Evolutionary conservation across 179 eudicot species (phyloP).

Genomic region (Patellifolia procumbens): DNA sequence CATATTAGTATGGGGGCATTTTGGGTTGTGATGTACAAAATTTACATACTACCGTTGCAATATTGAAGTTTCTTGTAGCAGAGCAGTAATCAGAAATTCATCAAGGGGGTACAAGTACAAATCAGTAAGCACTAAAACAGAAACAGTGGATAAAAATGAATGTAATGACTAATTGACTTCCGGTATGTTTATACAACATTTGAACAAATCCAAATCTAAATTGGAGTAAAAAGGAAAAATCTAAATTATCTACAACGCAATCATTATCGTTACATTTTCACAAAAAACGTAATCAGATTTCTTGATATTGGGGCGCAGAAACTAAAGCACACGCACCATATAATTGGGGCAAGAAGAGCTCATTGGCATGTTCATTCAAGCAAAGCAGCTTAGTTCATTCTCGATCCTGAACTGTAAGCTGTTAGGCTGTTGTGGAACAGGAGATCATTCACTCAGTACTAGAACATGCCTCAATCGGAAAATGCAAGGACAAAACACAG

Average conservation of each 20-base stretch:
- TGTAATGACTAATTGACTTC: not conserved
- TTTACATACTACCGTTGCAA: not conserved
- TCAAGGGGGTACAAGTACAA: not conserved
- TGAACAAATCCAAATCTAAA: not conserved
- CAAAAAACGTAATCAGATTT: slow-evolving; percentile 19
- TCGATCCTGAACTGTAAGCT: slow-evolving; percentile 8
- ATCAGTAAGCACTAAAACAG: not conserved
- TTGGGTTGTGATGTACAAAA: not conserved
- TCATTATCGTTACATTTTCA: slow-evolving; percentile 12
- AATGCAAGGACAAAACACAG: not conserved
- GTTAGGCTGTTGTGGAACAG: not conserved
- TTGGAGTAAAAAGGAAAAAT: not conserved
- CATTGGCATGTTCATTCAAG: not conserved
- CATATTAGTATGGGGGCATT: not conserved
- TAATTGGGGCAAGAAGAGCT: not conserved
- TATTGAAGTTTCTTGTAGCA: not conserved
- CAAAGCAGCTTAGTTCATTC: slow-evolving; percentile 10
- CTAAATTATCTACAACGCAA: slow-evolving; percentile 21
- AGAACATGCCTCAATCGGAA: not conserved
- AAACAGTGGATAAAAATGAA: slow-evolving; percentile 1
- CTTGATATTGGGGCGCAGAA: not conserved
- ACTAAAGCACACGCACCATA: slow-evolving; percentile 23
- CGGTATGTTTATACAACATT: slow-evolving; percentile 16
- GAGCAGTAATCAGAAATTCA: no score
- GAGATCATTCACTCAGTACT: not conserved